Percentiles rank a stretch among this genome's conserved stretches.
Conservation (phyloP, 2,329 filamentous ascomycete genomes). For the Trichoderma sp. region DNA sequence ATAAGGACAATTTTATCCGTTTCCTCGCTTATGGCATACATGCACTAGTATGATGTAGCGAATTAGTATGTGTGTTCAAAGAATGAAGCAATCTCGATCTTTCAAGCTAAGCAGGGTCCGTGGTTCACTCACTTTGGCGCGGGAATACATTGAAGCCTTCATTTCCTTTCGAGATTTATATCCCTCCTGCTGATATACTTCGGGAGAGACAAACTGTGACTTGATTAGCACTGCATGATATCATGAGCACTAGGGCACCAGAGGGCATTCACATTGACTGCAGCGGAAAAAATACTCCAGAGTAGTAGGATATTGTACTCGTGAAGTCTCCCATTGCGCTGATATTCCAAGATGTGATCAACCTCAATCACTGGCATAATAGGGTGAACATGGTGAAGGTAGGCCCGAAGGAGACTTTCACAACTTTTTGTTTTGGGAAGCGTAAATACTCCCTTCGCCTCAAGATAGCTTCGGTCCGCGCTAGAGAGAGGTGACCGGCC, state of each 20-base stretch:
- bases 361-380: neutral
- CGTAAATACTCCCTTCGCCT: neutral
- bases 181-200: neutral
- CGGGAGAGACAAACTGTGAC: neutral
- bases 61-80: neutral
- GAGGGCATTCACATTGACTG: neutral
- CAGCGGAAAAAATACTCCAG: neutral
- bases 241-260: neutral
- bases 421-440: neutral
- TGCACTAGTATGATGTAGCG: neutral
- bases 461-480: neutral
- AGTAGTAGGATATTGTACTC: neutral
- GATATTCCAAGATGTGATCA: neutral
- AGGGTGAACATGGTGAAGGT: neutral
- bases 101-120: neutral
- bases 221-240: neutral
- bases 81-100: neutral
- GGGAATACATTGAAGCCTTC: neutral
- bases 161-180: neutral
- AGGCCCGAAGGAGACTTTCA: neutral
- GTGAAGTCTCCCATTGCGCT: neutral
- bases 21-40: neutral
- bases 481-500: neutral
- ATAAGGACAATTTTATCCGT: neutral
- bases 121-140: neutral